phyloP scores from a whole-genome alignment of 371 early-diverging fungal species.

The Enterocytospora artemiae region DNA sequence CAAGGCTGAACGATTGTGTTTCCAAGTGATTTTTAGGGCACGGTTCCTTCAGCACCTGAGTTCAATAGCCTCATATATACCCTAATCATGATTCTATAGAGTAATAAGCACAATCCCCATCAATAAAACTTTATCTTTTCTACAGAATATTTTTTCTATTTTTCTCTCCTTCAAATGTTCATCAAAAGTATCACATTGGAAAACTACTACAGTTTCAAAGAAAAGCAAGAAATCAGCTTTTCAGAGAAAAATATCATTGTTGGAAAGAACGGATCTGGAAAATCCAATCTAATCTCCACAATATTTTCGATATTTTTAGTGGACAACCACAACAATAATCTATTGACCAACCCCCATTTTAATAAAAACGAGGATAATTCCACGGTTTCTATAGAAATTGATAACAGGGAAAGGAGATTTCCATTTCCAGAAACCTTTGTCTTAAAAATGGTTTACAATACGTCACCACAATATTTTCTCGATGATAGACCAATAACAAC shows the following conservation, averaged over 20 bases:
- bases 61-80: too few species aligned
- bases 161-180: slow-evolving; percentile 35
- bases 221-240: slow-evolving; percentile 19
- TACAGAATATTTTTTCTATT: too few species aligned
- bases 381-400: slow-evolving; percentile 87
- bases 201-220: slow-evolving; percentile 53
- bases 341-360: slow-evolving; percentile 75
- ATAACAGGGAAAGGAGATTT: slow-evolving; percentile 80
- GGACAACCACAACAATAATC: slow-evolving; percentile 77
- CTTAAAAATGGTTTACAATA: slow-evolving; percentile 76
- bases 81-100: too few species aligned
- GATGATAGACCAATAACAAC: slow-evolving; percentile 74
- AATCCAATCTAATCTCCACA: slow-evolving; percentile 93
- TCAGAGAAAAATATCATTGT: slow-evolving; percentile 48
- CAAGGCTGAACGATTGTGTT: too few species aligned
- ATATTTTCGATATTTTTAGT: slow-evolving; percentile 67
- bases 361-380: slow-evolving; percentile 58
- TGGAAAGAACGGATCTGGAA: slow-evolving; percentile 96
- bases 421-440: slow-evolving; percentile 73
- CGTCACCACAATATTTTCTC: slow-evolving; percentile 69
- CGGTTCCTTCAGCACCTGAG: too few species aligned
- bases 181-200: slow-evolving; percentile 45
- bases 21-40: too few species aligned
- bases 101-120: too few species aligned
- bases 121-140: too few species aligned